Evolutionary conservation across 768 basidiomycete genomes (phyloP).

Genomic region (Auricularia cornea): DNA sequence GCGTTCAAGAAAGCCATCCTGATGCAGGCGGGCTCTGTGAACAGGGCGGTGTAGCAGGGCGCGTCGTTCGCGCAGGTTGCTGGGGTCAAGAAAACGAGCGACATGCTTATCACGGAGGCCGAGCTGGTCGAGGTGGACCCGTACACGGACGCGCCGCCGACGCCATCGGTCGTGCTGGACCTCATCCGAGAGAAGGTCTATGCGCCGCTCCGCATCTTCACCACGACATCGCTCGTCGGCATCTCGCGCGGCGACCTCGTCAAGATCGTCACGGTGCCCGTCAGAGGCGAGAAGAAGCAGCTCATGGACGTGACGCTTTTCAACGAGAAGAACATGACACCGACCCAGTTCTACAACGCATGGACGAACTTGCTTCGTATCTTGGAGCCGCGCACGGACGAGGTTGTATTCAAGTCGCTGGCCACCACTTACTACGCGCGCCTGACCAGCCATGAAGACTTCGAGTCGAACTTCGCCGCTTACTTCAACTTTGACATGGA

Average conservation of each 20-base stretch:
- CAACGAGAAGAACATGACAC: neutral
- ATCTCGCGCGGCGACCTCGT: neutral
- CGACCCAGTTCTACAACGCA: neutral
- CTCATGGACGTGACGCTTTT: neutral
- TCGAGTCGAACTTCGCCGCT: neutral
- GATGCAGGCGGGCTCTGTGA: neutral
- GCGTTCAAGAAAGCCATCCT: neutral
- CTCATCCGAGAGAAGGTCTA: neutral
- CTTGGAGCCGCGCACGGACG: neutral
- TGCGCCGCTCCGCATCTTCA: neutral
- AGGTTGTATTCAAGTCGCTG: neutral
- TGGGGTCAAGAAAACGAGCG: too few relatives aligned
- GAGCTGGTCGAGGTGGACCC: neutral
- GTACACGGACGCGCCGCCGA: neutral
- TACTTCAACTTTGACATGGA: neutral
- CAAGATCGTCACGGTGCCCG: neutral
- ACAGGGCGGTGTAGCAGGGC: too few relatives aligned
- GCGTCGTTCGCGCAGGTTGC: neutral
- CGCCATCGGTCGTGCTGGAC: neutral
- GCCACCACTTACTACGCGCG: neutral
- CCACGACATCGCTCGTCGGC: neutral
- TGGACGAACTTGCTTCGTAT: neutral
- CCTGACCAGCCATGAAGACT: neutral
- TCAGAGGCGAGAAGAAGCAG: neutral
- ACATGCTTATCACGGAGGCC: neutral